A percentile compares a stretch with the other conserved stretches of the same genome.
Conservation (phyloP, 805 yeast genomes). For the Yarrowia sp. region DNA sequence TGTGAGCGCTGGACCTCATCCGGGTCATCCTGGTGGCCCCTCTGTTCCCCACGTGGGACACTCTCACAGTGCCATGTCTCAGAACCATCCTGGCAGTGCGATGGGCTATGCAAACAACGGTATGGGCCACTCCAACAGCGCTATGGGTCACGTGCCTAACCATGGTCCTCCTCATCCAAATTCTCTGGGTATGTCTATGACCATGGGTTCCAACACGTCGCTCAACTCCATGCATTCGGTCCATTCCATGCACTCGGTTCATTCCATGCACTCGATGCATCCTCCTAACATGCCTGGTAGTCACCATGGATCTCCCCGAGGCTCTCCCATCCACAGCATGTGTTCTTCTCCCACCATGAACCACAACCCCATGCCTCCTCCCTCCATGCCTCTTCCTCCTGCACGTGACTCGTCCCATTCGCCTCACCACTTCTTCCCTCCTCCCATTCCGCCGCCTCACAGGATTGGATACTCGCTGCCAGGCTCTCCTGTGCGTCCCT, state of each 20-base stretch:
- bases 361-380: conserved; percentile 1
- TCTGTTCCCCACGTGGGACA: neutral
- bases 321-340: conserved; percentile 4
- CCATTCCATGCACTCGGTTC: conserved; percentile 1
- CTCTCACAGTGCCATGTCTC: neutral
- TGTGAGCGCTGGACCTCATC: neutral
- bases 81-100: neutral
- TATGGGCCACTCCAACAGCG: no score
- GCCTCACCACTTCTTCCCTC: conserved; percentile 15
- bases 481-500: conserved; percentile 21
- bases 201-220: conserved; percentile 30
- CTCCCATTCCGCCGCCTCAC: conserved; percentile 20
- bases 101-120: neutral
- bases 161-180: neutral
- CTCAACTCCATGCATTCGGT: conserved; percentile 11
- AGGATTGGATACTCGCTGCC: conserved; percentile 21
- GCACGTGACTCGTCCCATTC: conserved; percentile 12
- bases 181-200: conserved; percentile 19
- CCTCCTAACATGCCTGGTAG: conserved; percentile 17
- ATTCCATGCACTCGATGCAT: neutral
- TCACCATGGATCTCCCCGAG: conserved; percentile 10
- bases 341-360: conserved; percentile 3
- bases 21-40: neutral
- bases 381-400: conserved; percentile 6
- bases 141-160: no score